Percentiles rank a stretch among this genome's conserved stretches.
Conservation (phyloP, 1,284 basidiomycete genomes). For the Tilletiaria anomala region DNA sequence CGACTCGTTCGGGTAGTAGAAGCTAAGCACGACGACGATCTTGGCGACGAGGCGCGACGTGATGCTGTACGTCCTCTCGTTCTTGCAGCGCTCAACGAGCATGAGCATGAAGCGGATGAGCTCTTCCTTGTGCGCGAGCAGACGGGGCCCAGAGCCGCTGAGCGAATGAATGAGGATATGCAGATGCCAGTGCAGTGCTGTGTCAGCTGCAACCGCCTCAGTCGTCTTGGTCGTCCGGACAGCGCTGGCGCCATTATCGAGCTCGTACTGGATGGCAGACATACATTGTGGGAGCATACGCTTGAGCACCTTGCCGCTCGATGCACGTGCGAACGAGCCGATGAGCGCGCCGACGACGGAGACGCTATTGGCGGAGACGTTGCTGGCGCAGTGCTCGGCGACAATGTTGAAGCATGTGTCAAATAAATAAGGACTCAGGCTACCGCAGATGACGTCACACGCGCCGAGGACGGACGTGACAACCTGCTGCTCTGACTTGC, state of each 20-base stretch:
- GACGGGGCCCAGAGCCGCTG: slow-evolving; percentile 16
- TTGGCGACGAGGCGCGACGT: slow-evolving; percentile 66
- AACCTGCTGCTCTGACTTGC: slow-evolving; percentile 69
- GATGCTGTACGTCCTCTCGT: slow-evolving; percentile 75
- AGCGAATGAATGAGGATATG: slow-evolving; percentile 32
- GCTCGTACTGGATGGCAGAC: slow-evolving; percentile 66
- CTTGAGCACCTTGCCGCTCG: slow-evolving; percentile 60
- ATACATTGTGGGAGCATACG: slow-evolving; percentile 69
- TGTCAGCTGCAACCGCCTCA: slow-evolving; percentile 70
- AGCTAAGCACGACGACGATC: slow-evolving; percentile 59
- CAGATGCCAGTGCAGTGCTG: slow-evolving; percentile 76
- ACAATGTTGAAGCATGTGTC: slow-evolving; percentile 72
- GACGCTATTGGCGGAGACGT: slow-evolving; percentile 61
- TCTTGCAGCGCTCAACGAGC: slow-evolving; percentile 65
- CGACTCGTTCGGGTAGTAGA: slow-evolving; percentile 65
- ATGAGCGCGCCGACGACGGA: slow-evolving; percentile 79
- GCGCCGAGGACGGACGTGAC: slow-evolving; percentile 67
- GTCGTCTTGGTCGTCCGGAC: slow-evolving; percentile 73
- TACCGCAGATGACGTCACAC: slow-evolving; percentile 69
- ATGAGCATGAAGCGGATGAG: slow-evolving; percentile 56
- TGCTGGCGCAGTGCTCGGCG: slow-evolving; percentile 63
- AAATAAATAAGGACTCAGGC: slow-evolving; percentile 74
- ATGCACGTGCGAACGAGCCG: slow-evolving; percentile 65
- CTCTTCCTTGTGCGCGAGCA: slow-evolving; percentile 56
- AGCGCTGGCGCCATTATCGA: slow-evolving; percentile 83